Evolutionary conservation across 805 yeast species (phyloP), one percentile per base, ranked within the genome.

Genomic region (Spathaspora boniae): DNA sequence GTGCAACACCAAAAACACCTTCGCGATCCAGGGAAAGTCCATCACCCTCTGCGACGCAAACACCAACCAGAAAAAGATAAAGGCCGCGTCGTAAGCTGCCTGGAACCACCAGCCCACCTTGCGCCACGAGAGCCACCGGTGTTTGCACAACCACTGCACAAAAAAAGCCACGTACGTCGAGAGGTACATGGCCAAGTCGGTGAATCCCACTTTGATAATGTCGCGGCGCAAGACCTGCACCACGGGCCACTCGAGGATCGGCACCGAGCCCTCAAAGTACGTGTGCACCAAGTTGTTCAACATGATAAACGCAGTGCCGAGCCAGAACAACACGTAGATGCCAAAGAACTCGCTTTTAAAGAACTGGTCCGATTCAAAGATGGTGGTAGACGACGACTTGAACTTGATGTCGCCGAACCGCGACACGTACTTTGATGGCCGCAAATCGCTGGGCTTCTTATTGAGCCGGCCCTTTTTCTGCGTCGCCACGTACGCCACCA

Each of bases 1-100:
- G 54, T 93, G 98, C 34, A 93, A 65, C 41, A 86, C 74, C 43
- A 93, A 61, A 50, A 86, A 93, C 28, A 89, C 89, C 51, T 80
- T 80, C 2, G 87, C 95, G 33, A 89, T 84, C 98, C 98, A 93
- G 9, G 94, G 87, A 49, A 74, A 84, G 26, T 70, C 63, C 54
- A 65, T 57, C 31, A 54, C 53, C 5, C 39, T 31, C 19, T 53
- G 52, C 29, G 80, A 76, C 4, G 93, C 77, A 50, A 77, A 67
- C 44, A 65, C 58, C 28, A 80, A 52, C 64, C 77, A 84, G 37
- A 73, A 70, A 7, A 59, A 36, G 8, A 86, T 52, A 49, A 72
- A 82, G 0, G 44, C 38, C 5, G 78, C 33, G 51, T 88, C 94
- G 31, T 74, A 70, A 1, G 56, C 29, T 6, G 76, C 64, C 47